phyloP scores from a whole-genome alignment of 805 yeast species.

The Debaryomyces castellii region DNA sequence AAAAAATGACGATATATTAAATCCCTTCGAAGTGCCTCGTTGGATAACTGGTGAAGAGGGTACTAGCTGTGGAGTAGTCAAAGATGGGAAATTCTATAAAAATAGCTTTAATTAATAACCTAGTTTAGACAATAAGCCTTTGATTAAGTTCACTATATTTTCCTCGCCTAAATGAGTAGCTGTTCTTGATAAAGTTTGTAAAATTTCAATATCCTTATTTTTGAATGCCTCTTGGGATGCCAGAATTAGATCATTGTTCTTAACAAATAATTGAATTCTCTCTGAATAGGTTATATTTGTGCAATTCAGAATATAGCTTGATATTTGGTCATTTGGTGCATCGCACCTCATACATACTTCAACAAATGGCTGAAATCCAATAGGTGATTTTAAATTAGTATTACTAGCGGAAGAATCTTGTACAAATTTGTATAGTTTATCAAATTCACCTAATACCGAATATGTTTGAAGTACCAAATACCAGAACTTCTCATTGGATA shows the following conservation, averaged over 20 bases:
- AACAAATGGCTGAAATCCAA: slow-evolving; percentile 69
- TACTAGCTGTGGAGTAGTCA: slow-evolving; percentile 42
- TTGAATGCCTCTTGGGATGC: slow-evolving; percentile 52
- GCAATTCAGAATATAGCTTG: slow-evolving; percentile 57
- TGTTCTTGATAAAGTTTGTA: slow-evolving; percentile 21
- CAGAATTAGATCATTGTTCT: slow-evolving; percentile 49
- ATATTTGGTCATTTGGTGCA: slow-evolving; percentile 60
- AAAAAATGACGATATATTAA: slow-evolving; percentile 36
- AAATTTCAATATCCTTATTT: slow-evolving; percentile 39
- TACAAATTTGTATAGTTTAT: slow-evolving; percentile 33
- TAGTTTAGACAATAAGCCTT: slow-evolving; percentile 22
- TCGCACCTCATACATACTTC: slow-evolving; percentile 47
- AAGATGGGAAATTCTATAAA: slow-evolving; percentile 15
- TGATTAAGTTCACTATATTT: slow-evolving; percentile 12
- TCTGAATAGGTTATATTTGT: slow-evolving; percentile 42
- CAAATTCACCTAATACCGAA: slow-evolving; percentile 29
- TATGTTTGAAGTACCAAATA: slow-evolving; percentile 29
- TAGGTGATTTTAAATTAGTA: slow-evolving; percentile 55
- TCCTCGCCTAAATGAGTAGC: slow-evolving; percentile 14
- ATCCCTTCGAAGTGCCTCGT: slow-evolving; percentile 61
- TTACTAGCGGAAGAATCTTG: slow-evolving; percentile 10
- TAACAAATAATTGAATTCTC: slow-evolving; percentile 49
- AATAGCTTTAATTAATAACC: slow-evolving; percentile 19
- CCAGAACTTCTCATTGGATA: slow-evolving; percentile 34
- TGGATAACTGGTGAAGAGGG: slow-evolving; percentile 83